Evolutionary conservation across 768 basidiomycete species (phyloP), one percentile per base, ranked within the genome.

Genomic region (Pleurotus cornucopiae): DNA sequence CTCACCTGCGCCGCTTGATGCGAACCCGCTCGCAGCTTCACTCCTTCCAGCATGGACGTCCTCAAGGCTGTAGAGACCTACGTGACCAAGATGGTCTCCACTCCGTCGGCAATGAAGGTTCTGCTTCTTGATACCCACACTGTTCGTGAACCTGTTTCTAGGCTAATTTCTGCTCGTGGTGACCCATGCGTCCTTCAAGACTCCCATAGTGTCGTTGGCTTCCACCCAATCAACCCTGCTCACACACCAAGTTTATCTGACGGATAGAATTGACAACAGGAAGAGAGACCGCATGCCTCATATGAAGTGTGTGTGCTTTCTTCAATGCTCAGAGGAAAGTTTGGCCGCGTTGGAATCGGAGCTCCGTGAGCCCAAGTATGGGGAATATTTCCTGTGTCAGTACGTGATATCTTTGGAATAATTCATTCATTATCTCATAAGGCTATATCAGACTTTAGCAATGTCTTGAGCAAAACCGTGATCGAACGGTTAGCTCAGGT

Each of bases 341-440:
- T 75, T 99, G 37, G 85, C 85, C 55, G 89, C 88, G 21, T 78
- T 98, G 55, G 89, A 88, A 61, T 76, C 81, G 55, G 97, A 99
- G 67, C 77, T 99, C 34, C 79, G 79, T 38, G 89, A 93, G 64
- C 96, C 95, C 7, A 89, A 89, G 71, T 99, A 98, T 65, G 94
- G 94, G 69, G 94, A 94, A 74, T 99, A 99, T 74, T 98, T 96
- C 80, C 76, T 99, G 68, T 99, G 96, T 98, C 83, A 89, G 96
- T 93, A 77, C 80, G 87, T 89, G 84, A 80, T 18, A 76, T 81
- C 73, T 71, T 63, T 70, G 51, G 58, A 66, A 60, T 55, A 58
- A 54, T 46, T 30, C 21, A 54, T 55, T 54, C 57, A 57, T 30
- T 38, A 52, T 54, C 55, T 67, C 67, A 59, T 64, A 63, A 53